Percentiles rank a stretch among this genome's conserved stretches.
Conservation (phyloP, 331 rosid genomes). For the Arachis monticola region DNA sequence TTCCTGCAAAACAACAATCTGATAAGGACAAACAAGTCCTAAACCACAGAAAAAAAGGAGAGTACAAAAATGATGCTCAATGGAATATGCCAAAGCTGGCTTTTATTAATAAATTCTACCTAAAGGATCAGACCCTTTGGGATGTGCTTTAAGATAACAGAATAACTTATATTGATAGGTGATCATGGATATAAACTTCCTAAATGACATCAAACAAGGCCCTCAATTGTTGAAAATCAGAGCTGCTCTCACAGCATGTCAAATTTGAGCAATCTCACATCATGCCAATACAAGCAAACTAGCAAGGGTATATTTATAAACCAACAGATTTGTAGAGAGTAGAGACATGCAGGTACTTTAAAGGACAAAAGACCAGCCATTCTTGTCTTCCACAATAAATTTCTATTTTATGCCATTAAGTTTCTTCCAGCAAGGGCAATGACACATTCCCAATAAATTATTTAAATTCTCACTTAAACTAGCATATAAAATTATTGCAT, state of each 20-base stretch:
- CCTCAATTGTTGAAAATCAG: conserved; percentile 14
- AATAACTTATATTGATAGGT: background rate
- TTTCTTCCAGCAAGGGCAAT: conserved; percentile 3
- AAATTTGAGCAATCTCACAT: conserved; percentile 27
- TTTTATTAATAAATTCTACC: conserved; percentile 3
- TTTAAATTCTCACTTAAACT: conserved; percentile 1
- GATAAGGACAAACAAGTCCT: conserved; percentile 29
- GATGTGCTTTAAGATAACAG: background rate
- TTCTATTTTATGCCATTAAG: background rate
- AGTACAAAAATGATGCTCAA: conserved; percentile 2
- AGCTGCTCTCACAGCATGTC: background rate
- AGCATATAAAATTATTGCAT: background rate
- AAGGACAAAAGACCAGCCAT: conserved; percentile 14
- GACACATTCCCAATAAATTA: background rate
- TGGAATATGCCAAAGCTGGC: conserved; percentile 13
- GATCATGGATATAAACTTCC: conserved; percentile 14
- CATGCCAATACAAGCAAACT: background rate
- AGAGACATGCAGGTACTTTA: background rate
- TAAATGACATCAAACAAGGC: background rate
- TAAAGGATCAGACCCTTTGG: conserved; percentile 6
- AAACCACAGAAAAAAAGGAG: conserved; percentile 11
- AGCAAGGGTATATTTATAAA: conserved; percentile 7
- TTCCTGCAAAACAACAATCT: conserved; percentile 50
- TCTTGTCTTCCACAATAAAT: background rate
- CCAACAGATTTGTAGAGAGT: background rate